Conservation (phyloP, 768 basidiomycete genomes). For the Punctularia strigosozonata region DNA sequence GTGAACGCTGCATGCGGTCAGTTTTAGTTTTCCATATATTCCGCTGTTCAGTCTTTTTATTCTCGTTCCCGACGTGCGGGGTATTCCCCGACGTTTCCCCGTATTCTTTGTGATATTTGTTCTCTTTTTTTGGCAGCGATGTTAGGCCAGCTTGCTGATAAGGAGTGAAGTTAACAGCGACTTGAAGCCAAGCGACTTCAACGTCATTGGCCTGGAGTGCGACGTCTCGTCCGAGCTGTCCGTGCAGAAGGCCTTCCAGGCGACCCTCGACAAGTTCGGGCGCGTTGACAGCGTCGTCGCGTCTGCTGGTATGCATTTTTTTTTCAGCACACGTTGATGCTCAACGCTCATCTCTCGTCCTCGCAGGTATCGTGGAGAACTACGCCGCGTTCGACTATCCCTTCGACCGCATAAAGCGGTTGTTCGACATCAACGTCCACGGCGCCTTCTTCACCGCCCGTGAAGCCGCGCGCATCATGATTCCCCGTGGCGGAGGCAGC, state of each 20-base stretch:
- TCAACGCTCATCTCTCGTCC: slow-evolving; percentile 1
- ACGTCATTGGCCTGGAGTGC: slow-evolving; percentile 69
- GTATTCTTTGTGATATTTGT: too few relatives aligned
- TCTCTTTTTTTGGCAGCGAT: too few relatives aligned
- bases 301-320: slow-evolving; percentile 63
- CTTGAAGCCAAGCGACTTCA: slow-evolving; percentile 41
- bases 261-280: slow-evolving; percentile 53
- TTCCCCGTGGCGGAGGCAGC: slow-evolving; percentile 63
- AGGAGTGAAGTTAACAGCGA: slow-evolving; percentile 39
- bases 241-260: slow-evolving; percentile 62
- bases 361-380: slow-evolving; percentile 75
- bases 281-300: slow-evolving; percentile 77
- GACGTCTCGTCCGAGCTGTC: slow-evolving; percentile 78
- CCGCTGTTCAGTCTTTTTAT: too few relatives aligned
- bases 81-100: slow-evolving; percentile 3
- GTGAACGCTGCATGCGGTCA: slow-evolving; percentile 36
- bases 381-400: slow-evolving; percentile 86
- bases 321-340: background rate
- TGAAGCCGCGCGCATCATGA: slow-evolving; percentile 89
- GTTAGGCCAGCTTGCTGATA: slow-evolving; percentile 17
- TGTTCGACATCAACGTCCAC: slow-evolving; percentile 91
- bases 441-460: slow-evolving; percentile 94
- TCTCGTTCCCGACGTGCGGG: slow-evolving; percentile 4
- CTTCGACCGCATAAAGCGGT: slow-evolving; percentile 65
- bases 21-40: slow-evolving; percentile 12